Percentiles rank a stretch among this genome's conserved stretches.
Evolutionary conservation across 2,329 filamentous ascomycete genomes (phyloP).

Genomic region (Xylariaceae sp.): DNA sequence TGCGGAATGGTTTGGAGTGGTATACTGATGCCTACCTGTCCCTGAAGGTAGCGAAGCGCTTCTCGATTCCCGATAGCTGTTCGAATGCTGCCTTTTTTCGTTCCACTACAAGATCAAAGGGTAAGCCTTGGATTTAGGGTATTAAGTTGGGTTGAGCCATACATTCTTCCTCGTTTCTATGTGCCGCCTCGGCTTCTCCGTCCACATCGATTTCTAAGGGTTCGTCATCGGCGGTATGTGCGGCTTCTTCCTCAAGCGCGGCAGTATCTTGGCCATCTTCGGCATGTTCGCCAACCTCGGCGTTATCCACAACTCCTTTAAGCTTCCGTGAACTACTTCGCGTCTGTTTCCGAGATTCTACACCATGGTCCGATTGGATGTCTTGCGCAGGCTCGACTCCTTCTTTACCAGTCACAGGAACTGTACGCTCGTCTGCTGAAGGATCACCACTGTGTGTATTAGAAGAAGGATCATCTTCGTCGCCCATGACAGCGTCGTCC

Average conservation of each 20-base stretch:
- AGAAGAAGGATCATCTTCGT: slow-evolving; percentile 29
- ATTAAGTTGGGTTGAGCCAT: slow-evolving; percentile 28
- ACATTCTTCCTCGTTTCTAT: slow-evolving; percentile 63
- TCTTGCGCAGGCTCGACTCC: slow-evolving; percentile 16
- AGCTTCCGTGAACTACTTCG: slow-evolving; percentile 32
- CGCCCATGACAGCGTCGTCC: slow-evolving; percentile 28
- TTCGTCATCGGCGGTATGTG: slow-evolving; percentile 50
- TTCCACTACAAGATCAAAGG: slow-evolving; percentile 53
- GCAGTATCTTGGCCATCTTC: slow-evolving; percentile 31
- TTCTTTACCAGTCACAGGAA: slow-evolving; percentile 15
- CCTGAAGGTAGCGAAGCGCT: slow-evolving; percentile 81
- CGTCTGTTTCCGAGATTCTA: slow-evolving; percentile 25
- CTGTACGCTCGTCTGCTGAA: slow-evolving; percentile 26
- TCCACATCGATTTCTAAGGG: slow-evolving; percentile 51
- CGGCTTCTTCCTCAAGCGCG: slow-evolving; percentile 34
- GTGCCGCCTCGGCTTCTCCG: slow-evolving; percentile 54
- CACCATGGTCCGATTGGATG: slow-evolving; percentile 18
- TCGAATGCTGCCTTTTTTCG: slow-evolving; percentile 77
- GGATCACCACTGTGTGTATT: slow-evolving; percentile 27
- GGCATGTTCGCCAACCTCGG: slow-evolving; percentile 14
- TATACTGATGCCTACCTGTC: slow-evolving; percentile 54
- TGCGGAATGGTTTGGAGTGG: slow-evolving; percentile 8
- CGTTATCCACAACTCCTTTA: slow-evolving; percentile 21
- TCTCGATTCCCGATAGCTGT: slow-evolving; percentile 75
- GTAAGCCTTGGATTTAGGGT: slow-evolving; percentile 20